A percentile compares a stretch with the other conserved stretches of the same genome.
Evolutionary conservation across 805 yeast genomes (phyloP).

Genomic region (Metschnikowia continentalis): DNA sequence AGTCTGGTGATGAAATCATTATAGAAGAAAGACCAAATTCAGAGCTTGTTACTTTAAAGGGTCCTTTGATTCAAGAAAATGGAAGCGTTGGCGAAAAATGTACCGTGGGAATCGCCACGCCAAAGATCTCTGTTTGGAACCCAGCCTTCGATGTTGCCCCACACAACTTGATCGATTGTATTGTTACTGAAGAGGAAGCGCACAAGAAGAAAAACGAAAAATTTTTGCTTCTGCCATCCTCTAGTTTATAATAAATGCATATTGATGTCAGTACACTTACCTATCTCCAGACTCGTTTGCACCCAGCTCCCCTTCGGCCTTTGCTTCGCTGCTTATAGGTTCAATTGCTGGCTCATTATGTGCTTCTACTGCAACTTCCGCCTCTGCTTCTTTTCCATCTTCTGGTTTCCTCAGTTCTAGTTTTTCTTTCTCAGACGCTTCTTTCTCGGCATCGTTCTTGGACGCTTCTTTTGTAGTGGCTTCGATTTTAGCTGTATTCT

Average conservation of each 20-base stretch:
- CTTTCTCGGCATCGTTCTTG: not conserved
- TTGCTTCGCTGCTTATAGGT: not conserved
- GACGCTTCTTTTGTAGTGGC: not conserved
- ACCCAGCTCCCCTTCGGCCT: not conserved
- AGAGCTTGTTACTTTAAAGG: slow-evolving; percentile 75
- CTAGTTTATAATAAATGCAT: not conserved
- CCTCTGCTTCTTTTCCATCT: not conserved
- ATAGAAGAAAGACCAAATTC: slow-evolving; percentile 84
- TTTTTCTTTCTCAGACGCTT: not conserved
- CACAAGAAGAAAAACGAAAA: slow-evolving; percentile 8
- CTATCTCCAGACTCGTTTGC: not conserved
- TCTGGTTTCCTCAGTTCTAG: not conserved
- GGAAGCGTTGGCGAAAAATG: slow-evolving; percentile 32
- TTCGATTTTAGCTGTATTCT: not conserved
- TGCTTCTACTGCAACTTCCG: not conserved
- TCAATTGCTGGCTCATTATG: not conserved
- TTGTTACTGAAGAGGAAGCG: slow-evolving; percentile 68
- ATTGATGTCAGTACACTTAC: not conserved
- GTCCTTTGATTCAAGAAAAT: slow-evolving; percentile 36
- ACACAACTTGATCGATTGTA: slow-evolving; percentile 73
- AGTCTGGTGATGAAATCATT: slow-evolving; percentile 66
- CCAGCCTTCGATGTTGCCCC: slow-evolving; percentile 97
- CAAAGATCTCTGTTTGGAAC: slow-evolving; percentile 85
- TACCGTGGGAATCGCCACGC: slow-evolving; percentile 79
- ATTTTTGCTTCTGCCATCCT: slow-evolving; percentile 6